These are phyloP conservation scores for Tetrapyrgos nigripes DNA, from an alignment of 1,284 basidiomycete species.

Conservation along the genomic window DNA sequence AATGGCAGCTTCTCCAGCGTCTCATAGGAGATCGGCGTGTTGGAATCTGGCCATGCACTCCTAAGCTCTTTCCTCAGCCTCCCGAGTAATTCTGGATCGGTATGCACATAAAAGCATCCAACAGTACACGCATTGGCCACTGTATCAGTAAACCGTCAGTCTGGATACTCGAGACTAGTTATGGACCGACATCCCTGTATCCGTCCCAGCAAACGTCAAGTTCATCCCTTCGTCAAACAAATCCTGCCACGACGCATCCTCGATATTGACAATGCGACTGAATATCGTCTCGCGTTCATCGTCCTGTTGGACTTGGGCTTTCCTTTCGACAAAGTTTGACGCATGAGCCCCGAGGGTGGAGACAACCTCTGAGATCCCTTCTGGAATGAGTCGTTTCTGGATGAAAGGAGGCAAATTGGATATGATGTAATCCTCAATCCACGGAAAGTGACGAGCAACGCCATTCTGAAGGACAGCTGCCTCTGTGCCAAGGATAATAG, in stretches of 20 bases:
- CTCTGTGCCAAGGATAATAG: neutral
- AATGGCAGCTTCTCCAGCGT: conserved; percentile 21
- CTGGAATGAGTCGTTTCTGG: neutral
- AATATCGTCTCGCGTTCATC: neutral
- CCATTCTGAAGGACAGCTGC: neutral
- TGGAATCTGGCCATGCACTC: conserved; percentile 15
- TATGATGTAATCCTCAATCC: neutral
- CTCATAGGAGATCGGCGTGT: conserved; percentile 6
- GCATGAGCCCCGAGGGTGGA: neutral
- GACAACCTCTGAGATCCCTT: neutral
- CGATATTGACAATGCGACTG: neutral
- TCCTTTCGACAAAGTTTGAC: neutral
- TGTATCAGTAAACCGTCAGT: too few species aligned
- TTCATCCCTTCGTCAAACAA: conserved; percentile 11
- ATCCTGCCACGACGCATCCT: neutral
- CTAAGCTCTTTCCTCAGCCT: conserved; percentile 15
- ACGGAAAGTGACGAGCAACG: neutral
- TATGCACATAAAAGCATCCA: conserved; percentile 17
- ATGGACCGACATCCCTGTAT: too few species aligned
- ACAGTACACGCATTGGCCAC: conserved; percentile 16
- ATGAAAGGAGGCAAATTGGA: neutral
- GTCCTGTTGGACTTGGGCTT: neutral
- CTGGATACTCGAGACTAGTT: too few species aligned
- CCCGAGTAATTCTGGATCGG: neutral
- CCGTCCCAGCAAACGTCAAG: conserved; percentile 17